phyloP scores from a whole-genome alignment of 1,139 yeast genomes.

The Debaryomycetaceae sp. region DNA sequence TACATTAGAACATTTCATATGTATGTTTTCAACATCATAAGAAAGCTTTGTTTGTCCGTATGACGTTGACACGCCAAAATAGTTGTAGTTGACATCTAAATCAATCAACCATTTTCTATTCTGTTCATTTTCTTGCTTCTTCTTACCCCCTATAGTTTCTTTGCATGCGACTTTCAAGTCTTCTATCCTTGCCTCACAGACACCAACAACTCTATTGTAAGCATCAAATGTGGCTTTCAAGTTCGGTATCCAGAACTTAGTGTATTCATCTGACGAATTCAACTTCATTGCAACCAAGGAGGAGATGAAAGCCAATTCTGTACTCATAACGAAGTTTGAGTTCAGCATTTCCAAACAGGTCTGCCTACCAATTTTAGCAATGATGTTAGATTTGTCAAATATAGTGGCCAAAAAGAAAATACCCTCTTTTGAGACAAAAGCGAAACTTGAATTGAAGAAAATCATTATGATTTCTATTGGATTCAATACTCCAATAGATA shows the following conservation, averaged over 20 bases:
- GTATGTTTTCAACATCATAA: constrained; percentile 28
- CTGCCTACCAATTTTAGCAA: background rate
- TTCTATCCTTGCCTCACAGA: background rate
- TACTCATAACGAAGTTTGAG: background rate
- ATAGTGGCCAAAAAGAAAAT: background rate
- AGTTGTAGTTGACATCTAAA: constrained; percentile 28
- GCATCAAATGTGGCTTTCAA: background rate
- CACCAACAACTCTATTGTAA: background rate
- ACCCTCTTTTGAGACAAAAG: background rate
- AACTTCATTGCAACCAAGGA: background rate
- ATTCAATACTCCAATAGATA: background rate
- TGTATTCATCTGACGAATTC: background rate
- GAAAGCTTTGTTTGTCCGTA: constrained; percentile 31
- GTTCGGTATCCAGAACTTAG: background rate
- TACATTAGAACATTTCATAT: constrained; percentile 20
- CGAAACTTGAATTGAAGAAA: background rate
- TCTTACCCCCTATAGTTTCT: background rate
- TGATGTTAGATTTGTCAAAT: background rate
- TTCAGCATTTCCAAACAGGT: background rate
- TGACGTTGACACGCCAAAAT: constrained; percentile 33
- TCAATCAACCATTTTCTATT: constrained; percentile 12
- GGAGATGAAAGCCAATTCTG: background rate
- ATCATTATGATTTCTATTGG: background rate
- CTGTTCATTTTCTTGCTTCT: background rate
- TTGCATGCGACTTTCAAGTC: background rate